These are phyloP conservation scores for Solanum virginianum DNA, from an alignment of 257 asterid genomes.

Conservation along the genomic window DNA sequence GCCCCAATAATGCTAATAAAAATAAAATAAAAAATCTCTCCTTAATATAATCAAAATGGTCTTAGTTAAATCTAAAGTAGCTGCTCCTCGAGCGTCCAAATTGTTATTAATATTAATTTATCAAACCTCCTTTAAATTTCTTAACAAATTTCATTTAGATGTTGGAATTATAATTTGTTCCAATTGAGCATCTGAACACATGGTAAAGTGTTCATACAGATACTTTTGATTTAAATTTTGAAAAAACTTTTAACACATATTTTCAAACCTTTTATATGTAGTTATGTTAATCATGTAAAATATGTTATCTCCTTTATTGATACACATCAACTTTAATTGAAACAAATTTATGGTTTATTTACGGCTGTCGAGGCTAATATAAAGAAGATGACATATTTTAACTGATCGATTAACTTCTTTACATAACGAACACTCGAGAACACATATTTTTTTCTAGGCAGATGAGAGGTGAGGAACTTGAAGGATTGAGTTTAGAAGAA, in stretches of 20 bases:
- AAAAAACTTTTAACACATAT: neutral
- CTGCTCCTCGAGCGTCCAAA: neutral
- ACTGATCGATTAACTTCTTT: neutral
- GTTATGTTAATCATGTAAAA: neutral
- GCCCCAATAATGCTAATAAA: neutral
- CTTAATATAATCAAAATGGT: neutral
- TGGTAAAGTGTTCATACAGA: too few relatives aligned
- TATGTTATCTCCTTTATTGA: neutral
- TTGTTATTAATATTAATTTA: neutral
- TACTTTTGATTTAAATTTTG: too few relatives aligned
- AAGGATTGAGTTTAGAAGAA: constrained; percentile 24
- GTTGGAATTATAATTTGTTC: neutral
- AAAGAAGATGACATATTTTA: neutral
- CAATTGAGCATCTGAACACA: neutral
- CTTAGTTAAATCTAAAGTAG: neutral
- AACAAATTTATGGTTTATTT: neutral
- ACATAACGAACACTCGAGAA: neutral
- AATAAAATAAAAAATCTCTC: too few relatives aligned
- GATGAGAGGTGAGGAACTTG: constrained; percentile 31
- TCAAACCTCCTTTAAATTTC: too few relatives aligned
- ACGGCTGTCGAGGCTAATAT: neutral
- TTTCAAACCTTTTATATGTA: too few relatives aligned
- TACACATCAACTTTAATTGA: neutral
- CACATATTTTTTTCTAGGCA: constrained; percentile 3
- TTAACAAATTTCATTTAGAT: neutral